Base-by-base conservation (phyloP, 2,329 filamentous ascomycete species). In the Penicillium vulpinum region DNA sequence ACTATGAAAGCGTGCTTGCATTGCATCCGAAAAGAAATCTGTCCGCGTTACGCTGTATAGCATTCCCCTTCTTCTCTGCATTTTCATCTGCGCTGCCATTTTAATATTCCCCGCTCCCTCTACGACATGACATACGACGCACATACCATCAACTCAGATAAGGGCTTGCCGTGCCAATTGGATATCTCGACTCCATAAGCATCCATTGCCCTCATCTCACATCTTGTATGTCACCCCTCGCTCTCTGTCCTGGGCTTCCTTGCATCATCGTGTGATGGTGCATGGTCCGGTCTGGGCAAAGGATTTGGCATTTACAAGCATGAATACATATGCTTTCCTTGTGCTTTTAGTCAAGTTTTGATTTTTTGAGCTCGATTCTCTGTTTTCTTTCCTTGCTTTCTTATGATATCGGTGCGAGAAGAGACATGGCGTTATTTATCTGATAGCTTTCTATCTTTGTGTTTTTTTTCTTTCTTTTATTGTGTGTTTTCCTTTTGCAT, bases 341-440 rank as follows among this genome's bases (percentile, higher is more conserved):
- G 13, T 31, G 24, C 53, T 58, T 45, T 26, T 46, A 39, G 29
- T 54, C 15, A 43, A 48, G 39, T 22, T 53, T 48, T 56, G 21
- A 31, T 45, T 21, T 48, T n/a, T 35, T 43, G 39, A 44, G 13
- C 52, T 40, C 38, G 26, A 56, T 50, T 8, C 35, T 45, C 55
- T 21, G 47, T 57, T 54, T 43, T 28, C 44, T 56, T 61, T 56
- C 58, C 58, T 43, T 40, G 21, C 13, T 51, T 35, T 24, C 21
- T 51, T 21, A 50, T 59, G 62, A 61, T 63, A 64, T 64, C 51
- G 64, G 64, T 57, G 60, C 57, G 50, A 52, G 62, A 54, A 54
- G 43, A 57, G n/a, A 55, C 49, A 35, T 51, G 49, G 49, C 38
- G 49, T 51, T 62, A 45, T 43, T 51, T 51, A 51, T 35, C 8